phyloP scores from a whole-genome alignment of 2,329 filamentous ascomycete genomes.

The Diplodia mutila region DNA sequence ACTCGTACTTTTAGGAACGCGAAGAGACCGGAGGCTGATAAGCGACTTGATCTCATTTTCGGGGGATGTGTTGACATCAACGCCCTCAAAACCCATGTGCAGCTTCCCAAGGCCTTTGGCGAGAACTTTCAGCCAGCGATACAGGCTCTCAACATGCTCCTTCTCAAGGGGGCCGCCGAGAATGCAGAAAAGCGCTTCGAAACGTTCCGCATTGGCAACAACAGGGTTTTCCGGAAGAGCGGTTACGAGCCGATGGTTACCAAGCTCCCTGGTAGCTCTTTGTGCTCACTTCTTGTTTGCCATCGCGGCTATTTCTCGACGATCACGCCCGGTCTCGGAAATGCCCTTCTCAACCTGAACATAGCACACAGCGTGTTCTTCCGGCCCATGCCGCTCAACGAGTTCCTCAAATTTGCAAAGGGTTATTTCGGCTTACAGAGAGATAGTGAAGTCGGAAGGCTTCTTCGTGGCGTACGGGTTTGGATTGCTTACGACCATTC shows the following conservation, averaged over 20 bases:
- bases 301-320: not conserved
- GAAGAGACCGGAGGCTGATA: too few species aligned
- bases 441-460: not conserved
- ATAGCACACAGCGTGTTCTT: not conserved
- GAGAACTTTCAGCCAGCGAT: not conserved
- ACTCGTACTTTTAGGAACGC: too few species aligned
- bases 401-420: not conserved
- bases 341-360: not conserved
- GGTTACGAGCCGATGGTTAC: not conserved
- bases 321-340: slow-evolving; percentile 26
- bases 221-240: not conserved
- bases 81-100: not conserved
- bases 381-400: not conserved
- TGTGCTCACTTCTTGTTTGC: not conserved
- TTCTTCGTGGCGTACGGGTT: not conserved
- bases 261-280: too few species aligned
- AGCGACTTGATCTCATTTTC: too few species aligned
- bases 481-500: not conserved
- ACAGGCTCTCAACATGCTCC: not conserved
- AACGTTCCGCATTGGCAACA: not conserved
- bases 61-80: not conserved
- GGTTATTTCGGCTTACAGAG: fast-evolving
- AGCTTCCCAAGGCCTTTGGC: not conserved
- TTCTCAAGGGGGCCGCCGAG: not conserved
- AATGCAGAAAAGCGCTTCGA: fast-evolving